Conservation (phyloP, 768 basidiomycete genomes). For the Rhodotorula graminis region DNA sequence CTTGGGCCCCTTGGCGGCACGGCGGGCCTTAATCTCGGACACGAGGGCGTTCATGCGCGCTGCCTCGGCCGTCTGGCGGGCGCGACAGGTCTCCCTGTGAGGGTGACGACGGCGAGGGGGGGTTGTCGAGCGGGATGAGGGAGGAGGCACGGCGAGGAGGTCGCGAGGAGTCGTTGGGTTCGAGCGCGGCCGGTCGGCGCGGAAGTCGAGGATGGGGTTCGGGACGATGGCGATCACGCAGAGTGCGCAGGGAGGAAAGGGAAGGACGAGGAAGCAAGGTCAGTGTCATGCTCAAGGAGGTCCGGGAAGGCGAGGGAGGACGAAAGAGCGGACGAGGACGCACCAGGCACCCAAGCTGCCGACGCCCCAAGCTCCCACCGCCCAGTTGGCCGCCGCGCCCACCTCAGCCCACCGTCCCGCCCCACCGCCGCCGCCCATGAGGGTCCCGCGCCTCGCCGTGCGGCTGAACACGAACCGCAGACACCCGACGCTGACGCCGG, state of each 20-base stretch:
- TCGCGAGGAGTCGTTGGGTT: neutral
- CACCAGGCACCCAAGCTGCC: constrained; percentile 34
- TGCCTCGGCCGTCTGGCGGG: constrained; percentile 29
- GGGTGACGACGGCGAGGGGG: fast-evolving
- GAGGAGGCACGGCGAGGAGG: too few relatives aligned
- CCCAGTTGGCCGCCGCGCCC: constrained; percentile 32
- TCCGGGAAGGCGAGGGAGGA: too few relatives aligned
- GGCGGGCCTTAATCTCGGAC: constrained; percentile 26
- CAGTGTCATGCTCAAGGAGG: neutral
- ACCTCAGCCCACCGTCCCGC: constrained; percentile 15
- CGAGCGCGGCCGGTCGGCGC: too few relatives aligned
- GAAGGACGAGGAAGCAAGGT: neutral
- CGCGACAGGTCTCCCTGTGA: constrained; percentile 27
- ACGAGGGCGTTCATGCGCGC: constrained; percentile 33
- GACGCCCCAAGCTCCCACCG: constrained; percentile 36
- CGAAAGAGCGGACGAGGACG: neutral
- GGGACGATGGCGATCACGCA: too few relatives aligned
- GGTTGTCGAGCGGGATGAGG: neutral
- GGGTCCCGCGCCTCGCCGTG: constrained; percentile 1
- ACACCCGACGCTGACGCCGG: constrained; percentile 28
- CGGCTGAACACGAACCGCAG: constrained; percentile 35
- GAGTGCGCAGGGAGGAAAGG: too few relatives aligned
- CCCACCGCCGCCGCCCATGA: neutral
- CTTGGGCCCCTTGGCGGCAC: constrained; percentile 10
- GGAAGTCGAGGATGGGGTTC: too few relatives aligned